These are phyloP conservation scores for Hansenula anomala DNA, from an alignment of 1,139 yeast genomes.

Conservation along the genomic window DNA sequence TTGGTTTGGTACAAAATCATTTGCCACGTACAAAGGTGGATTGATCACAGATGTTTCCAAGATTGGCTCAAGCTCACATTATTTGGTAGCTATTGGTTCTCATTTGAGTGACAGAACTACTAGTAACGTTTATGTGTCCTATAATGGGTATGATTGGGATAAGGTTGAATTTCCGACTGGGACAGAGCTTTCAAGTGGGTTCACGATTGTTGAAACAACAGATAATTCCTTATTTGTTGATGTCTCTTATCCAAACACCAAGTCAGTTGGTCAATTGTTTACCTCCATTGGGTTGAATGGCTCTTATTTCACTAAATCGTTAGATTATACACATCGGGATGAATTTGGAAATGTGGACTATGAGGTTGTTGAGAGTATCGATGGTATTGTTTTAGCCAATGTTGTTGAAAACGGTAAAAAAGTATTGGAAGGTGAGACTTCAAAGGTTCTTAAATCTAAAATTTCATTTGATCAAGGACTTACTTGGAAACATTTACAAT, in stretches of 20 bases:
- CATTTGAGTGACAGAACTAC: slow-evolving; percentile 34
- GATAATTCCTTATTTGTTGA: slow-evolving; percentile 51
- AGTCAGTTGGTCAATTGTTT: slow-evolving; percentile 38
- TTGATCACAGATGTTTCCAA: slow-evolving; percentile 34
- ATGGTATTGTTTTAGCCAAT: slow-evolving; percentile 66
- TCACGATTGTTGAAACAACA: slow-evolving; percentile 51
- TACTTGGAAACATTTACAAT: slow-evolving; percentile 53
- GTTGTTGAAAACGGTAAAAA: slow-evolving; percentile 23
- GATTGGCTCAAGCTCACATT: slow-evolving; percentile 46
- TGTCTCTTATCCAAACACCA: slow-evolving; percentile 25
- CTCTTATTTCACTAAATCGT: slow-evolving; percentile 41
- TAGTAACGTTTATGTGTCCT: slow-evolving; percentile 48
- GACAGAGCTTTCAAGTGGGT: slow-evolving; percentile 23
- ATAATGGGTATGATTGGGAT: slow-evolving; percentile 47
- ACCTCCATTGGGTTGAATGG: slow-evolving; percentile 59
- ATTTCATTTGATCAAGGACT: slow-evolving; percentile 62
- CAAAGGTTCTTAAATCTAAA: slow-evolving; percentile 27
- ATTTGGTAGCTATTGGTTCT: slow-evolving; percentile 46
- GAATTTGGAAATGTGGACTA: slow-evolving; percentile 33
- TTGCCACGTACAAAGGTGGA: slow-evolving; percentile 26
- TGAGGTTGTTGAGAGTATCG: slow-evolving; percentile 49
- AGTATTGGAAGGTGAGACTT: slow-evolving; percentile 20
- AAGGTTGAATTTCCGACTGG: slow-evolving; percentile 46
- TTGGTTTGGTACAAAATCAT: slow-evolving; percentile 39
- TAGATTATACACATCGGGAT: slow-evolving; percentile 42